Evolutionary conservation across 83 land plant genomes (phyloP), one percentile per base, ranked within the genome.

Genomic region (Diphasiastrum complanatum): DNA sequence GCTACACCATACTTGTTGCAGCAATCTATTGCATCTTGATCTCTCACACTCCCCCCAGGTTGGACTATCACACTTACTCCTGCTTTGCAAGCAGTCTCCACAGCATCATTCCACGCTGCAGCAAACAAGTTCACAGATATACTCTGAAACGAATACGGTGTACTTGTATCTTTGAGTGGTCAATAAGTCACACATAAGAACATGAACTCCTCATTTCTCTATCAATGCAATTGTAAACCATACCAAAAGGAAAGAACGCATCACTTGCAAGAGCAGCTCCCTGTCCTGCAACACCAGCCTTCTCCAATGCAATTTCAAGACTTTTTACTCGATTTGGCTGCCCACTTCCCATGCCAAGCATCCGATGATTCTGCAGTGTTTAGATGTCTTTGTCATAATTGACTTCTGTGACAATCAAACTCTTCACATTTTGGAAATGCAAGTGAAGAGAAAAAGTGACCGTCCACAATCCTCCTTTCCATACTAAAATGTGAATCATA

Each of bases 291-390:
- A 78, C 80, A 46, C 99, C 99, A 32, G 99, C 97, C 75, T 95
- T 95, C 61, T 71, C 79, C 25, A 95, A 36, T 1, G 99, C 99
- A 65, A 95, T 86, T 58, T 90, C 79, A 64, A 95, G 69, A 63
- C 89, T 84, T 79, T 95, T 90, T 26, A 82, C 64, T 20, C 97
- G 84, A 68, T 95, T 95, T 22, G 97, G 99, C 58, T 95, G 99
- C 35, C 97, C 99, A 67, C 99, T 95, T 34, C 99, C 99, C 99
- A 95, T 95, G 19, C 99, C 99, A 48, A 95, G 62, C 99, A 95
- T 89, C 27, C 87, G 68, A 46, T 89, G 84, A 72, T 89, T 72
- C 99, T 89, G 79, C 32, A 51, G 37, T 65, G 31, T 32, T 38
- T 23, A 32, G 5, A 10, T 47, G 24, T 22, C 10, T 24, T 33